Evolutionary conservation across 2,329 filamentous ascomycete species (phyloP), one percentile per base, ranked within the genome.

Genomic region (Fusarium robinianum): DNA sequence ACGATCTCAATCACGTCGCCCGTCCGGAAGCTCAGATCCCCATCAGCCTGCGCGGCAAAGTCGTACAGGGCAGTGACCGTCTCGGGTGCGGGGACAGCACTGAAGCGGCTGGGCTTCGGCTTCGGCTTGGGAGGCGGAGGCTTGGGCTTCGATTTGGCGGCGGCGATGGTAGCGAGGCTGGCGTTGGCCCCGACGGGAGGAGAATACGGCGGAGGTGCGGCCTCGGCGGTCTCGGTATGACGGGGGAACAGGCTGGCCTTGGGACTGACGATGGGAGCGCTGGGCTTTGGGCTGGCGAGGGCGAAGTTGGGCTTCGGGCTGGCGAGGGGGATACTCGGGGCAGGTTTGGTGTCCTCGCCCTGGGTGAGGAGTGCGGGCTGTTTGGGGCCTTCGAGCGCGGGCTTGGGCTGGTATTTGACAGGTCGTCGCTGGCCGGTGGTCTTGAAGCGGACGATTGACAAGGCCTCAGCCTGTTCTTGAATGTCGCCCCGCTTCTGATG

Each of bases 31-130:
- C 88, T 95, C 51, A 99, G 73, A 65, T 99, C 94, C 3, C 91
- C 91, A 53, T 95, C 90, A 1, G 92, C 91, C 66, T 97, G 91
- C 5, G 94, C 94, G 51, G 95, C 89, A 63, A 95, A 99, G 64
- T 97, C 94, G 69, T 96, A 99, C 50, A 99, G 71, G 6, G 94
- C 94, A 3, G 90, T 96, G 22, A 87, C 90, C 1, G 81, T 91
- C 68, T 96, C 91, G 0, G 80, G 79, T 0, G 76, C 72, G 0
- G 86, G 82, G 11, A 73, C 77, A 3, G 77, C 83, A 55, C 78
- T 85, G 32, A 97, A 74, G 41, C 83, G 77, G 31, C 79, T 84
- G 3, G 91, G 90, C 74, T 96, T 94, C 2, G 91, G 88, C 55
- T 83, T 83, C 6, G 80, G 80, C 55, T 62, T 62, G 15, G 79